A percentile compares a stretch with the other conserved stretches of the same genome.
phyloP scores from a whole-genome alignment of 305 asterid species.

The Fraxinus latifolia region DNA sequence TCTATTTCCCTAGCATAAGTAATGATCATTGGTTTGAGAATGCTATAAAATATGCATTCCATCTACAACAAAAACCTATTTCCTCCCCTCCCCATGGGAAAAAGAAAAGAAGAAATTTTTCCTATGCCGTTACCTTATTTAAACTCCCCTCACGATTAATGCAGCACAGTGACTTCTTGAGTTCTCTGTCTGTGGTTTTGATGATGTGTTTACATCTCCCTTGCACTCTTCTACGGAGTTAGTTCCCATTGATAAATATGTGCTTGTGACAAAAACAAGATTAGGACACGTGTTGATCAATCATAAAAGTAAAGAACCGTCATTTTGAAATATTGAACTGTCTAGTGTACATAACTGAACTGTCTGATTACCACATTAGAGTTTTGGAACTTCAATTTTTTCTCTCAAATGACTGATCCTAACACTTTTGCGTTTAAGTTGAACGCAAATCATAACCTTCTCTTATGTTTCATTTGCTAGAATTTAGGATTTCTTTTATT shows the following conservation, averaged over 20 bases:
- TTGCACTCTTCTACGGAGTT: background rate
- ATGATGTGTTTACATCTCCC: background rate
- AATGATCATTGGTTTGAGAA: background rate
- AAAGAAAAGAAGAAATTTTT: background rate
- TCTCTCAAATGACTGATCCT: background rate
- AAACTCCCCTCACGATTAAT: background rate
- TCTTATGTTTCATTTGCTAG: background rate
- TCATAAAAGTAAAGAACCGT: background rate
- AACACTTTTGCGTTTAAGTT: background rate
- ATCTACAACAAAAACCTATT: background rate
- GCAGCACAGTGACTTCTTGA: constrained; percentile 4
- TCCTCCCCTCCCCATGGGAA: background rate
- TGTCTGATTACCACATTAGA: background rate
- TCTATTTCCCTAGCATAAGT: background rate
- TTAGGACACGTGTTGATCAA: background rate
- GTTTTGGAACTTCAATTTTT: background rate
- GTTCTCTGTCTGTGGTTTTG: background rate
- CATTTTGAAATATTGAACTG: background rate
- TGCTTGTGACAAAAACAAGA: background rate
- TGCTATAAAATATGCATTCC: background rate
- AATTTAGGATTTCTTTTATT: background rate
- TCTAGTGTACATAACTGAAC: background rate
- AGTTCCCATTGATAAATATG: background rate
- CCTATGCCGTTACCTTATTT: background rate
- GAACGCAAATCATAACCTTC: background rate